Evolutionary conservation across 768 basidiomycete genomes (phyloP), one percentile per base, ranked within the genome.

Genomic region (Tylopilus felleus): DNA sequence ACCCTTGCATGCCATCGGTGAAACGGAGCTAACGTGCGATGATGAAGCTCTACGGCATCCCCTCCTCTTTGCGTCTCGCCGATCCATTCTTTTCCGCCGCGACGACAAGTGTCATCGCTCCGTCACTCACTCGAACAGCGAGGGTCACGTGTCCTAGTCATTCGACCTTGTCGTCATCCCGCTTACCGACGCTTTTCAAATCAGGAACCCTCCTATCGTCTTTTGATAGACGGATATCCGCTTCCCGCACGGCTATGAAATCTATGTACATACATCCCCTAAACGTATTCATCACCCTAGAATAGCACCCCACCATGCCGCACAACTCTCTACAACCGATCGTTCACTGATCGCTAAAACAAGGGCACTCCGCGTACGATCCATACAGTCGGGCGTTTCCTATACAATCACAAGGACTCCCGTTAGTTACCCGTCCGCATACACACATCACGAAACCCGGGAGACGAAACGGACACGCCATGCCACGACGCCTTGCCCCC

Each of bases 281-380:
- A 46, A 35, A 36, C 35, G 17, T 10, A 22, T n/a, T 35, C 42
- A 27, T 21, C 22, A 21, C 49, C 41, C 53, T 27, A 61, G 42
- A 42, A 69, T 25, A 19, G 42, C 72, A 17, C 55, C 68, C 84
- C 79, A 84, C 28, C 65, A 59, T 40, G 74, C 70, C 44, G 70
- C 65, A 58, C 83, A 83, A 53, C 77, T 76, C 51, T 83, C 76
- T 55, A 85, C 67, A 36, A 85, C 69, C 4, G 83, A 81, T 31
- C 68, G 62, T 56, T 84, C 83, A 5, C 73, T 73, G 57, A 83
- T 69, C 41, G 76, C 75, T 47, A 82, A 57, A 8, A 72, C 67
- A 31, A 85, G 56, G 17, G 77, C 81, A 41, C 75, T 55, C 51
- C 72, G 72, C 22, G 80, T 80, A 21, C 77, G 75, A 13, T 51